Conservation (phyloP, 345 rosid genomes). For the Populus alba region DNA sequence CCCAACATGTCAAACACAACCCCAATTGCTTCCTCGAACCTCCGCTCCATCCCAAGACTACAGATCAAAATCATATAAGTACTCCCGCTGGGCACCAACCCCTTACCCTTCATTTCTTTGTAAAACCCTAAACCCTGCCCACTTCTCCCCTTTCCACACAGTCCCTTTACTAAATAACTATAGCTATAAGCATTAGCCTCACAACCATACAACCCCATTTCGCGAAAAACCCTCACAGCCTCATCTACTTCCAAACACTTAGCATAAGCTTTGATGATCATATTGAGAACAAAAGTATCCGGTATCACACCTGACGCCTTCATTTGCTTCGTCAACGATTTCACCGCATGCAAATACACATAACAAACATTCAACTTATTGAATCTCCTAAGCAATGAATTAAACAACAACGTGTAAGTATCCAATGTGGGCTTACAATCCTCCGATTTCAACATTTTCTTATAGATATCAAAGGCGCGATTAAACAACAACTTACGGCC, state of each 20-base stretch:
- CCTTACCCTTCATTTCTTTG: constrained; percentile 67
- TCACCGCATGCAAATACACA: constrained; percentile 72
- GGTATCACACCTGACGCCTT: constrained; percentile 77
- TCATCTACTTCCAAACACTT: constrained; percentile 76
- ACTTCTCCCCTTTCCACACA: constrained; percentile 75
- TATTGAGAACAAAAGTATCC: constrained; percentile 70
- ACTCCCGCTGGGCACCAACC: constrained; percentile 57
- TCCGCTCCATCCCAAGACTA: constrained; percentile 64
- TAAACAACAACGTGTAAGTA: constrained; percentile 59
- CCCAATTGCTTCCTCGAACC: constrained; percentile 49
- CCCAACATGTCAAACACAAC: constrained; percentile 60
- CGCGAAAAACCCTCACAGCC: constrained; percentile 62
- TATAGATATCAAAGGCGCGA: constrained; percentile 77
- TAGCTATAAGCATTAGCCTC: constrained; percentile 67
- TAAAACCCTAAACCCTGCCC: constrained; percentile 70
- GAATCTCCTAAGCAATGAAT: constrained; percentile 67
- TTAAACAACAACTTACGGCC: constrained; percentile 70
- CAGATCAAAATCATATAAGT: constrained; percentile 73
- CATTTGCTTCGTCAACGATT: constrained; percentile 83
- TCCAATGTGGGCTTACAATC: constrained; percentile 73
- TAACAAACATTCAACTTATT: constrained; percentile 66
- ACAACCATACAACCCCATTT: constrained; percentile 81
- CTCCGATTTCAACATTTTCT: constrained; percentile 65
- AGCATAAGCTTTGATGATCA: constrained; percentile 82
- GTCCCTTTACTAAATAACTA: constrained; percentile 67